Percentiles rank a stretch among this genome's conserved stretches.
phyloP scores from a whole-genome alignment of 2,329 filamentous ascomycete genomes.

The Lecanicillium sp. region DNA sequence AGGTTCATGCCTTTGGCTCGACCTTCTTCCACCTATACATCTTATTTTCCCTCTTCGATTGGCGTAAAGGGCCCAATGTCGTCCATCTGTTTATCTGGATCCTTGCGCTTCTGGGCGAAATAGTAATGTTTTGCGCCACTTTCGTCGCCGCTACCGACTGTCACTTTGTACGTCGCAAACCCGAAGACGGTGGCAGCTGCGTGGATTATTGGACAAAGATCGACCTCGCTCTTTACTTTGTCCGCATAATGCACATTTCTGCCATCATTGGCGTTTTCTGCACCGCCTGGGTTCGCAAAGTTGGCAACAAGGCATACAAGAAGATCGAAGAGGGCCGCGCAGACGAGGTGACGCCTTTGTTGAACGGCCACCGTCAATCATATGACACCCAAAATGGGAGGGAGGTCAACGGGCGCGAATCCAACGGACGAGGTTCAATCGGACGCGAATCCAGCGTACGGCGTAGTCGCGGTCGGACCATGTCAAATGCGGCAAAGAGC shows the following conservation, averaged over 20 bases:
- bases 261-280: slow-evolving; percentile 44
- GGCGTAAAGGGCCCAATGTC: slow-evolving; percentile 69
- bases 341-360: slow-evolving; percentile 57
- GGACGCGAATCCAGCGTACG: slow-evolving; percentile 17
- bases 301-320: slow-evolving; percentile 27
- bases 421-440: neutral
- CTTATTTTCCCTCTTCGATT: slow-evolving; percentile 79
- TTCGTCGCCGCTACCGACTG: slow-evolving; percentile 59
- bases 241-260: slow-evolving; percentile 61
- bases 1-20: slow-evolving; percentile 81
- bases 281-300: slow-evolving; percentile 33
- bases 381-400: slow-evolving; percentile 24
- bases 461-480: slow-evolving; percentile 26
- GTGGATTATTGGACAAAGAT: slow-evolving; percentile 35
- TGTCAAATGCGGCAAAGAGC: slow-evolving; percentile 29
- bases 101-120: slow-evolving; percentile 63
- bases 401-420: slow-evolving; percentile 6
- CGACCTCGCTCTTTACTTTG: slow-evolving; percentile 58
- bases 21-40: slow-evolving; percentile 84
- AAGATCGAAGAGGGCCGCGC: slow-evolving; percentile 30
- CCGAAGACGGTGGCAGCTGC: slow-evolving; percentile 16
- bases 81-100: slow-evolving; percentile 77
- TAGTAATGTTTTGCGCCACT: slow-evolving; percentile 62
- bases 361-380: slow-evolving; percentile 35
- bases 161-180: slow-evolving; percentile 46